These are phyloP conservation scores for Polyporus arcularius DNA, from an alignment of 768 basidiomycete species.

Conservation along the genomic window DNA sequence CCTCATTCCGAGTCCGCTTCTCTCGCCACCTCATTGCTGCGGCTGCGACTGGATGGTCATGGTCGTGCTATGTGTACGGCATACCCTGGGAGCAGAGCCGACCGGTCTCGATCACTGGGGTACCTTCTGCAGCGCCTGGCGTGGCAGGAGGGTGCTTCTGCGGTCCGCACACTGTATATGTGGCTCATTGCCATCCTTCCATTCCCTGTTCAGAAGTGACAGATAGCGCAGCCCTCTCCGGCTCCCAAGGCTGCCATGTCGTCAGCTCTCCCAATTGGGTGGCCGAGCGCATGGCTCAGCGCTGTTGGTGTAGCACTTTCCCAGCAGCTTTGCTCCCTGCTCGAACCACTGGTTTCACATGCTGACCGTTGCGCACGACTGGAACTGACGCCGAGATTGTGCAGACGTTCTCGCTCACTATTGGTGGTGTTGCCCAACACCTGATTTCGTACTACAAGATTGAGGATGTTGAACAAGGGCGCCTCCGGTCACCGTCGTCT, in stretches of 20 bases:
- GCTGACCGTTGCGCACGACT: neutral
- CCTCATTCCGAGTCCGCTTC: no score
- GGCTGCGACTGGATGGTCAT: no score
- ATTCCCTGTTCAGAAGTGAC: conserved; percentile 10
- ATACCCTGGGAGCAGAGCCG: no score
- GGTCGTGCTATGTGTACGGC: no score
- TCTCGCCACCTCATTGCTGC: no score
- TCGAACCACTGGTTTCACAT: neutral
- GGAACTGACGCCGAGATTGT: conserved; percentile 3
- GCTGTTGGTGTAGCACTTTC: neutral
- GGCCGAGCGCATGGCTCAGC: no score
- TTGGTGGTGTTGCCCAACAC: conserved; percentile 84
- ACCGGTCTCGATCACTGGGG: neutral
- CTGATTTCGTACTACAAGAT: conserved; percentile 94
- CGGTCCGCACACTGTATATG: conserved; percentile 4
- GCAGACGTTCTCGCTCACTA: conserved; percentile 90
- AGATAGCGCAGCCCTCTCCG: conserved; percentile 6
- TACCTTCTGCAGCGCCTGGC: neutral
- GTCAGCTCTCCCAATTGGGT: neutral
- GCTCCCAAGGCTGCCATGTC: neutral
- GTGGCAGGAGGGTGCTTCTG: neutral
- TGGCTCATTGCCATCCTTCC: conserved; percentile 9
- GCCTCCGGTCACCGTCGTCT: conserved; percentile 85
- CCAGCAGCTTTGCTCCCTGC: neutral
- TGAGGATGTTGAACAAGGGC: conserved; percentile 87